A percentile compares a stretch with the other conserved stretches of the same genome.
Conservation (phyloP, 225 moss, liverwort and hornwort genomes). For the Bryum argenteum region DNA sequence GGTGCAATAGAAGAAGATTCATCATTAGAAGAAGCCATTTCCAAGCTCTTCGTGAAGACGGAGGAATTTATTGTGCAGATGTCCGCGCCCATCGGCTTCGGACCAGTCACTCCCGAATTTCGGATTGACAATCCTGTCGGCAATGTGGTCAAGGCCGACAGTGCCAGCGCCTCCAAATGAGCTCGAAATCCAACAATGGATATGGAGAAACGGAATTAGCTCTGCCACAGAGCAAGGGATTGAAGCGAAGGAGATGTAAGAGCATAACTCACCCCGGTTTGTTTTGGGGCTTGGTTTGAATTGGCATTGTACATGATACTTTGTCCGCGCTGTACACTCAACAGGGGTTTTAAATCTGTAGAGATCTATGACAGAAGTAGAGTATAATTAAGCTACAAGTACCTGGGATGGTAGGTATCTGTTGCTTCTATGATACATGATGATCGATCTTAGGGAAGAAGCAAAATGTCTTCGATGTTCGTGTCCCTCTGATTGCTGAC, state of each 20-base stretch:
- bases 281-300: conserved; percentile 14
- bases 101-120: conserved; percentile 21
- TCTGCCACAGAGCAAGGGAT: neutral
- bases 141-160: neutral
- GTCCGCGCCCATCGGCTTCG: conserved; percentile 62
- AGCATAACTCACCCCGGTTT: conserved; percentile 1
- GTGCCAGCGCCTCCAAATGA: neutral
- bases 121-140: neutral
- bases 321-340: conserved; percentile 36
- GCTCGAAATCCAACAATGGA: neutral
- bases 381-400: conserved; percentile 1
- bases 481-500: conserved; percentile 25
- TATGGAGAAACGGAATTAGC: neutral
- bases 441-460: neutral
- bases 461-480: neutral
- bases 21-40: conserved; percentile 62
- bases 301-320: conserved; percentile 28
- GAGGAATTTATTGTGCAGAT: conserved; percentile 81
- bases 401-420: conserved; percentile 28
- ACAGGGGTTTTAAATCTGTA: conserved; percentile 12
- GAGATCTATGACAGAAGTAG: conserved; percentile 13
- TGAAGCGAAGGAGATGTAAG: neutral
- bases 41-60: conserved; percentile 71
- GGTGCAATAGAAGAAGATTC: conserved; percentile 54
- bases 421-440: conserved; percentile 15